A percentile compares a stretch with the other conserved stretches of the same genome.
These are phyloP conservation scores for Penicillium canariense DNA, from an alignment of 495 filamentous ascomycete species.

Conservation along the genomic window DNA sequence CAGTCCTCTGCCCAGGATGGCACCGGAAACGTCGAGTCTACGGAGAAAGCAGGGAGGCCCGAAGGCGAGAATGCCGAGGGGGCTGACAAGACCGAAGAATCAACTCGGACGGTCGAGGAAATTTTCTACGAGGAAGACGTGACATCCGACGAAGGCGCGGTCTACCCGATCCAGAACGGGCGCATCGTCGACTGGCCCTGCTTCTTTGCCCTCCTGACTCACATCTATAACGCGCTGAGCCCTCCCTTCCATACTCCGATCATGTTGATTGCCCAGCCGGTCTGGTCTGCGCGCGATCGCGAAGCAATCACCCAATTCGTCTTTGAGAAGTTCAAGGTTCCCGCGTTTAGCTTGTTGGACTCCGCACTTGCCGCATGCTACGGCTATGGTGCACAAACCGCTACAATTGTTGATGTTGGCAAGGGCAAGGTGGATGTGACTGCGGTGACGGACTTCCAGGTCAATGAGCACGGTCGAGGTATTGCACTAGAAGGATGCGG, in stretches of 20 bases:
- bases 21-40: conserved; percentile 7
- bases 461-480: conserved; percentile 59
- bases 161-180: conserved; percentile 84
- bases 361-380: conserved; percentile 78
- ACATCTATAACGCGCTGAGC: conserved; percentile 82
- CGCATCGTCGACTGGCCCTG: conserved; percentile 83
- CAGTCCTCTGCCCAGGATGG: conserved; percentile 17
- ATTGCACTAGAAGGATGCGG: conserved; percentile 69
- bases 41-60: conserved; percentile 12
- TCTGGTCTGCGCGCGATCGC: conserved; percentile 79
- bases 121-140: conserved; percentile 81
- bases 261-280: conserved; percentile 78
- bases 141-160: conserved; percentile 81
- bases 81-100: conserved; percentile 19
- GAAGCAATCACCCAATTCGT: conserved; percentile 85
- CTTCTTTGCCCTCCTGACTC: conserved; percentile 84
- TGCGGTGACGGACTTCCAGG: conserved; percentile 73
- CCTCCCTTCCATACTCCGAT: conserved; percentile 93
- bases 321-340: conserved; percentile 95
- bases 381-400: conserved; percentile 71
- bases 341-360: conserved; percentile 83
- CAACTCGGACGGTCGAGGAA: conserved; percentile 40
- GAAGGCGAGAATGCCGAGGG: conserved; percentile 18
- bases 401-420: conserved; percentile 87
- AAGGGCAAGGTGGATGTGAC: conserved; percentile 89